A percentile compares a stretch with the other conserved stretches of the same genome.
Evolutionary conservation across 768 basidiomycete genomes (phyloP).

Genomic region (Galerina sulciceps): DNA sequence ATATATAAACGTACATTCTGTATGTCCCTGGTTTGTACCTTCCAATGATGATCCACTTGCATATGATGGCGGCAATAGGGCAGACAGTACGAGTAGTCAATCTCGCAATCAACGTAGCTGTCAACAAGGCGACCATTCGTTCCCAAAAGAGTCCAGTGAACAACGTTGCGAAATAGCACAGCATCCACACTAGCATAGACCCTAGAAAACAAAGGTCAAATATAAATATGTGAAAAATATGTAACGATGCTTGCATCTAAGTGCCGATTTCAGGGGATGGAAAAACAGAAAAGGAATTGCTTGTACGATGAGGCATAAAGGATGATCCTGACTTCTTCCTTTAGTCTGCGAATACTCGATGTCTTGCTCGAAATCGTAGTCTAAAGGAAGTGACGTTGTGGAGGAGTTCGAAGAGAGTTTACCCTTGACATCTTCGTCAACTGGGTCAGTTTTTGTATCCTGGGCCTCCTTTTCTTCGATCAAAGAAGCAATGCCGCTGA

Average conservation of each 20-base stretch:
- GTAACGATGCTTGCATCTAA: slow-evolving; percentile 37
- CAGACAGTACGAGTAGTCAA: slow-evolving; percentile 36
- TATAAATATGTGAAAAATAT: neutral
- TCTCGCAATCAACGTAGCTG: slow-evolving; percentile 38
- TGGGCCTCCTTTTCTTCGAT: slow-evolving; percentile 29
- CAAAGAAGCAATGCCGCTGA: slow-evolving; percentile 42
- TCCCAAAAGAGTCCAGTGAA: slow-evolving; percentile 35
- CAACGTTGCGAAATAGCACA: slow-evolving; percentile 36
- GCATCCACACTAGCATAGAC: slow-evolving; percentile 41
- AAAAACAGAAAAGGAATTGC: slow-evolving; percentile 46
- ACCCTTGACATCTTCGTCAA: neutral
- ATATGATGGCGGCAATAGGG: slow-evolving; percentile 42
- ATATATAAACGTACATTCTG: slow-evolving; percentile 31
- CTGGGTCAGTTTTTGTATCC: neutral
- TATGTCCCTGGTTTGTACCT: slow-evolving; percentile 41
- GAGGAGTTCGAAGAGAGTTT: slow-evolving; percentile 18
- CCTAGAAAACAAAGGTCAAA: slow-evolving; percentile 25
- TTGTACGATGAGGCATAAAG: slow-evolving; percentile 43
- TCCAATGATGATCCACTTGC: slow-evolving; percentile 54
- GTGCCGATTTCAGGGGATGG: slow-evolving; percentile 47
- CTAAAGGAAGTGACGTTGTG: slow-evolving; percentile 26
- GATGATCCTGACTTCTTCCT: slow-evolving; percentile 37
- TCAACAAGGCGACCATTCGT: slow-evolving; percentile 36
- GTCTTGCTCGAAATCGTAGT: slow-evolving; percentile 33
- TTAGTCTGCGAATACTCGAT: slow-evolving; percentile 24